A percentile compares a stretch with the other conserved stretches of the same genome.
phyloP scores from a whole-genome alignment of 805 yeast species.

The Barnettozyma vustinii region DNA sequence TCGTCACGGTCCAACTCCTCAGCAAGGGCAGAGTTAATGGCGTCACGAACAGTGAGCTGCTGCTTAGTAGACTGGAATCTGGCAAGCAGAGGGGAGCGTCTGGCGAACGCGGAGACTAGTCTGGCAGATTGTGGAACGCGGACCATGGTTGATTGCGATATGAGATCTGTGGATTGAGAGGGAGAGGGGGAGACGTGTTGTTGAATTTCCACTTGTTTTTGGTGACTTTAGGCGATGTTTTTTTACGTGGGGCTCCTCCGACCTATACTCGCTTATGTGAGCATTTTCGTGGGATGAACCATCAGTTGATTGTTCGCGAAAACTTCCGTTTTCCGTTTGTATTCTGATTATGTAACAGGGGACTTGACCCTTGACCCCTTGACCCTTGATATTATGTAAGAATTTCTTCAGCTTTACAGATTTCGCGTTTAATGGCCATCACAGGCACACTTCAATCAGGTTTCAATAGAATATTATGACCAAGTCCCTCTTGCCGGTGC shows the following conservation, averaged over 20 bases:
- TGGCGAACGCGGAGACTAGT: conserved; percentile 4
- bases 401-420: no score
- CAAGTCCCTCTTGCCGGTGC: conserved; percentile 7
- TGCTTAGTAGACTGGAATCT: conserved; percentile 29
- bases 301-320: neutral
- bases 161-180: conserved; percentile 2
- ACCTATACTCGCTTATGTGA: neutral
- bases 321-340: neutral
- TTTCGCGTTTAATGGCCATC: neutral
- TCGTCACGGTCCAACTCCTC: conserved; percentile 97
- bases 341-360: no score
- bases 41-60: conserved; percentile 89
- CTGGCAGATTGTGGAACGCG: conserved; percentile 4
- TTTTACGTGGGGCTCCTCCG: conserved; percentile 1
- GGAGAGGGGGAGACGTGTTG: neutral
- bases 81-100: conserved; percentile 10
- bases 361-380: no score
- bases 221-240: neutral
- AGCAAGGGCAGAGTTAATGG: conserved; percentile 88
- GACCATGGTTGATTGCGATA: neutral
- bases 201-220: conserved; percentile 1
- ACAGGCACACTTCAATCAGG: neutral
- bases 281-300: neutral
- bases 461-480: neutral
- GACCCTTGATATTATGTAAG: no score